Evolutionary conservation across 2,329 filamentous ascomycete species (phyloP).

Genomic region (Claviceps capensis): DNA sequence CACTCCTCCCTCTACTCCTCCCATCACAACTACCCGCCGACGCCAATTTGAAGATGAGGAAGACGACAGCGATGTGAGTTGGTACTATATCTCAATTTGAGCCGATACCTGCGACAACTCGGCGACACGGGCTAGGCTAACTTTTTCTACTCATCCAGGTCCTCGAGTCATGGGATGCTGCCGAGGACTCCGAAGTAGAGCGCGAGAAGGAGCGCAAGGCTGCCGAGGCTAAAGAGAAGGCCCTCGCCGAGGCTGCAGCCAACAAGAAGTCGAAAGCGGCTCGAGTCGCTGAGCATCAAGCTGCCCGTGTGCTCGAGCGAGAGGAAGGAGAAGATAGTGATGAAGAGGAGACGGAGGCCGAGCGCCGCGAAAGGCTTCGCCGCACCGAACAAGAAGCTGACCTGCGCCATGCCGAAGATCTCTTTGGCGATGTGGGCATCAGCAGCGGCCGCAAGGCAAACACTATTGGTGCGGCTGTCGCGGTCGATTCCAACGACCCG

Average conservation of each 20-base stretch:
- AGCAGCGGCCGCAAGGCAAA: conserved; percentile 52
- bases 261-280: conserved; percentile 83
- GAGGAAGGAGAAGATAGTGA: conserved; percentile 41
- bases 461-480: conserved; percentile 48
- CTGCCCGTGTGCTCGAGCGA: conserved; percentile 40
- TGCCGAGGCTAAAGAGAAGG: conserved; percentile 74
- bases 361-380: conserved; percentile 60
- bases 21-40: conserved; percentile 26
- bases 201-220: conserved; percentile 88
- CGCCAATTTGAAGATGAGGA: conserved; percentile 84
- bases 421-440: conserved; percentile 68
- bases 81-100: not conserved
- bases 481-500: conserved; percentile 60
- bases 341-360: conserved; percentile 61
- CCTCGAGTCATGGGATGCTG: conserved; percentile 91
- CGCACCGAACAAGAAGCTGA: conserved; percentile 78
- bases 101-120: no score
- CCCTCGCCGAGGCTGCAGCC: conserved; percentile 73
- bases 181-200: conserved; percentile 92
- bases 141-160: conserved; percentile 39
- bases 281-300: conserved; percentile 68
- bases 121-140: not conserved
- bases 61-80: conserved; percentile 63
- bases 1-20: conserved; percentile 23
- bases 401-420: conserved; percentile 76